Conservation (phyloP, 331 rosid genomes). For the Stylosanthes scabra region DNA sequence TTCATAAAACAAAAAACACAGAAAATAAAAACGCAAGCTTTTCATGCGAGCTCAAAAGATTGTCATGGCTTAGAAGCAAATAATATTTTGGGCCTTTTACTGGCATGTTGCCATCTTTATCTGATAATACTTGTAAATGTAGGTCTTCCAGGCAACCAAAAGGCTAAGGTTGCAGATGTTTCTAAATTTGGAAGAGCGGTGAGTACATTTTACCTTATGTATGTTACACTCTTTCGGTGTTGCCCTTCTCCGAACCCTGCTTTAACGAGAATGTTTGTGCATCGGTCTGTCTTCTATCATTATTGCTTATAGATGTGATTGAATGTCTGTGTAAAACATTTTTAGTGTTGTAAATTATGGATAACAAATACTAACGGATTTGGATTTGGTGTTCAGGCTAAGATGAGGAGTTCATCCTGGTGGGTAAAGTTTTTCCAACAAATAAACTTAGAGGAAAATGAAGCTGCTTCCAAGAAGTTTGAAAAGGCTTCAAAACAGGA, state of each 20-base stretch:
- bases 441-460: constrained; percentile 63
- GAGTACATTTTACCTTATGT: constrained; percentile 40
- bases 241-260: too few species aligned
- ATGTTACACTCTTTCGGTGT: not conserved
- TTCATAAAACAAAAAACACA: too few species aligned
- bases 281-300: not conserved
- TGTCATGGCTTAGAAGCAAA: not conserved
- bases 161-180: constrained; percentile 61
- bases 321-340: not conserved
- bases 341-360: not conserved
- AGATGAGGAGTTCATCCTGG: constrained; percentile 73
- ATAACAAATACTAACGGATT: not conserved
- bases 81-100: constrained; percentile 11
- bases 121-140: constrained; percentile 27
- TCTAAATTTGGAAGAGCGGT: constrained; percentile 64
- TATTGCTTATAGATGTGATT: not conserved
- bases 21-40: not conserved
- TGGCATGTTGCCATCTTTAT: constrained; percentile 2
- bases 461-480: constrained; percentile 58
- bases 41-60: constrained; percentile 11
- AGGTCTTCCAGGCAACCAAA: constrained; percentile 60
- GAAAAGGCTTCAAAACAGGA: constrained; percentile 51
- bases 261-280: too few species aligned
- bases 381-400: constrained; percentile 51
- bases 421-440: constrained; percentile 61